Percentiles rank a stretch among this genome's conserved stretches.
Conservation (phyloP, 805 yeast species). For the Pichia nanzhaoensis region DNA sequence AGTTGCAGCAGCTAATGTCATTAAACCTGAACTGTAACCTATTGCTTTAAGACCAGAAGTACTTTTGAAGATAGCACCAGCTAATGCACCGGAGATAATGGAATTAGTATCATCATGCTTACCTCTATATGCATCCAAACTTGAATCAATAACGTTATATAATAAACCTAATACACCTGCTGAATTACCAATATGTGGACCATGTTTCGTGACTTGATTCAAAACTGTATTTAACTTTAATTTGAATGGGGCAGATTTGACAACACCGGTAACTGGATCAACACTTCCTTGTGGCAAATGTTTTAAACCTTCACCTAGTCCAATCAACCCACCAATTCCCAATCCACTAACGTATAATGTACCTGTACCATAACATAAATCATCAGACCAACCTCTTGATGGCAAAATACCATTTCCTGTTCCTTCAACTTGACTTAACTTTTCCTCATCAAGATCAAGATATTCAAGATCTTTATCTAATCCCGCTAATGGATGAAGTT, state of each 20-base stretch:
- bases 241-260: constrained; percentile 63
- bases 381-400: constrained; percentile 97
- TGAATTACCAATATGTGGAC: constrained; percentile 91
- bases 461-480: constrained; percentile 85
- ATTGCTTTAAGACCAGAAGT: constrained; percentile 81
- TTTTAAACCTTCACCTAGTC: constrained; percentile 78
- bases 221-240: constrained; percentile 82
- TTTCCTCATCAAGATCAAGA: constrained; percentile 83
- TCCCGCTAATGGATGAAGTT: constrained; percentile 89
- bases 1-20: constrained; percentile 84
- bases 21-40: constrained; percentile 77
- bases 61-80: constrained; percentile 88
- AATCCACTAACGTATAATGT: constrained; percentile 82
- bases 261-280: constrained; percentile 49
- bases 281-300: constrained; percentile 55
- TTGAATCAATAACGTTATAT: constrained; percentile 77
- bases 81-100: constrained; percentile 78
- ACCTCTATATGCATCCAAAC: constrained; percentile 76
- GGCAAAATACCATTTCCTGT: constrained; percentile 80
- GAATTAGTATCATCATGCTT: constrained; percentile 84
- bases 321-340: constrained; percentile 85
- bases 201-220: constrained; percentile 89
- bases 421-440: constrained; percentile 70
- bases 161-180: constrained; percentile 91
- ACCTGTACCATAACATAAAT: constrained; percentile 96